Conservation (phyloP, 768 basidiomycete genomes). For the Tricholoma flavovirens region DNA sequence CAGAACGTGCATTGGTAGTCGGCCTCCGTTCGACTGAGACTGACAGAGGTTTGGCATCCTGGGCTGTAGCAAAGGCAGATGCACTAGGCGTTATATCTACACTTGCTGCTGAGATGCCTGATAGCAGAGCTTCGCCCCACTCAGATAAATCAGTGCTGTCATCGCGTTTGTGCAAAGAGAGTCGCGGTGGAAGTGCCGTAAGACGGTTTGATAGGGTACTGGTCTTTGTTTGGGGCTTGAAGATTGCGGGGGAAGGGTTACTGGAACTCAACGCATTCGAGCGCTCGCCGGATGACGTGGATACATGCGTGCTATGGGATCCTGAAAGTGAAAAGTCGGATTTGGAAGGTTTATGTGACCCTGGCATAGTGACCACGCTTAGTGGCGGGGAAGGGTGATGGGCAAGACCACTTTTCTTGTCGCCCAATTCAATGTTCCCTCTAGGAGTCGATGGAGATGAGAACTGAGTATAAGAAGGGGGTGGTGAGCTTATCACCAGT, state of each 20-base stretch:
- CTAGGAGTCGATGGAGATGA: conserved; percentile 12
- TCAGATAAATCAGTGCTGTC: conserved; percentile 38
- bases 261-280: conserved; percentile 2
- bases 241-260: conserved; percentile 1
- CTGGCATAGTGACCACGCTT: conserved; percentile 4
- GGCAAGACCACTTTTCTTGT: conserved; percentile 3
- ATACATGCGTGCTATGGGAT: background rate
- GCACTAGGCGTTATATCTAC: conserved; percentile 6
- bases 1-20: background rate
- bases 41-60: conserved; percentile 8
- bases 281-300: background rate
- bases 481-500: conserved; percentile 29
- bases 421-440: conserved; percentile 2
- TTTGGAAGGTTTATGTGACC: background rate
- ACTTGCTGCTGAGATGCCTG: conserved; percentile 38
- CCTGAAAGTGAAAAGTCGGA: conserved; percentile 2
- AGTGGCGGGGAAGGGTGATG: background rate
- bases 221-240: background rate
- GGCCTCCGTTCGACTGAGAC: background rate
- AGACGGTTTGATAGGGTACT: conserved; percentile 19
- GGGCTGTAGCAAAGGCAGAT: conserved; percentile 12
- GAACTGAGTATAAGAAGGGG: conserved; percentile 37
- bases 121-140: conserved; percentile 52
- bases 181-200: conserved; percentile 40
- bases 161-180: conserved; percentile 47